Evolutionary conservation across 257 asterid species (phyloP).

Genomic region (Petrea volubilis): DNA sequence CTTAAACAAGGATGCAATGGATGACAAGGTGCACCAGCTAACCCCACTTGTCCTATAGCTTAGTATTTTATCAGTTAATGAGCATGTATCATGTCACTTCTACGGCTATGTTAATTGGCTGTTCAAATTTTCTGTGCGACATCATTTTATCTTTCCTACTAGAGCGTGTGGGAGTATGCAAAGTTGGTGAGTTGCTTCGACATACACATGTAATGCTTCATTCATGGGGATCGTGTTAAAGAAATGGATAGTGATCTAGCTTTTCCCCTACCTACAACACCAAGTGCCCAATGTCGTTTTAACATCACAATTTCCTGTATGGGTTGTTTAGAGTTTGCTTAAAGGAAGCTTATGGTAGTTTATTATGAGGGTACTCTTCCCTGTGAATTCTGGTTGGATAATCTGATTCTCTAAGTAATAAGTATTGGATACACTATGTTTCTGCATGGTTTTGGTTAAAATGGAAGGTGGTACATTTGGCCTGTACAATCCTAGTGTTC

Average conservation of each 20-base stretch:
- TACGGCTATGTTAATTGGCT: conserved; percentile 6
- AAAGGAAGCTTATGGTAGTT: not conserved
- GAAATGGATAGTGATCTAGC: not conserved
- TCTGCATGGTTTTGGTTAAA: too few relatives aligned
- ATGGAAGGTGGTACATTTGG: too few relatives aligned
- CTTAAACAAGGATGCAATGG: conserved; percentile 92
- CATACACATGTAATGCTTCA: not conserved
- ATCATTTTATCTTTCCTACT: not conserved
- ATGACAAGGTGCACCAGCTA: conserved; percentile 70
- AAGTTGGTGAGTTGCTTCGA: conserved; percentile 2
- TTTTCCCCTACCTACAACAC: not conserved
- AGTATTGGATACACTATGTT: too few relatives aligned
- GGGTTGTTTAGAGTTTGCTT: too few relatives aligned
- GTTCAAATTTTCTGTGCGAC: not conserved
- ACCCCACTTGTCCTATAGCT: not conserved
- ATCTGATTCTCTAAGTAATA: too few relatives aligned
- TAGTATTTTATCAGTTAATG: not conserved
- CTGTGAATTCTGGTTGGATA: too few relatives aligned
- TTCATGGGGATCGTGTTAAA: not conserved
- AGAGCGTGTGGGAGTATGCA: not conserved
- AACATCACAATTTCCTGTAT: too few relatives aligned
- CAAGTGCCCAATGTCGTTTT: not conserved
- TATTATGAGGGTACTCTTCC: too few relatives aligned
- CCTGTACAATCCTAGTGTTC: too few relatives aligned
- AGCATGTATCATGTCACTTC: not conserved